Base-by-base conservation (phyloP, 2,329 filamentous ascomycete species). In the Fusarium falciforme region DNA sequence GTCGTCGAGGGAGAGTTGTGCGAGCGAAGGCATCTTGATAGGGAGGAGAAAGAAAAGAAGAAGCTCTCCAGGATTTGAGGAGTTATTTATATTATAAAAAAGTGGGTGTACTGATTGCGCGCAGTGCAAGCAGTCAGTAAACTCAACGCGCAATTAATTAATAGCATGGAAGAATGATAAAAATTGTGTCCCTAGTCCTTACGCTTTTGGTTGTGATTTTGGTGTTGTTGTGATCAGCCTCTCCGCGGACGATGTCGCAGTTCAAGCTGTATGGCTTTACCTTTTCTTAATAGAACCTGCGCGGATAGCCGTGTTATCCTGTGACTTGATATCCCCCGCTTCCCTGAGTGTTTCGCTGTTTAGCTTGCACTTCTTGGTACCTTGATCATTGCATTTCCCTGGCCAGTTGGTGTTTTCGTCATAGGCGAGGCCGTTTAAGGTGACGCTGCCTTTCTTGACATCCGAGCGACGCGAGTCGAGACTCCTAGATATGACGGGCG, bases 371-470 rank as follows among this genome's bases (percentile, higher is more conserved):
- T 89, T 88, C 2, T 86, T 82, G 3, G 97, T 84, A 58, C 99
- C 92, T 10, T 94, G 90, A 36, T 86, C 79, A 78, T 98, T 95
- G 79, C 98, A 98, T 0, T 25, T 25, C 2, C 8, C 7, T 9
- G 3, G 7, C 5, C 7, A 44, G 20, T 16, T 44, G 4, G 20
- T 12, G 4, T 5, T 44, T 44, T 16, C 4, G 4, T 3, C 20
- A 44, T 44, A 25, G 40, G 20, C 40, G 7, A 44, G 6, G 20
- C 20, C 12, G 6, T 22, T 14, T 22, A n/a, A 44, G 20, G 40
- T 22, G 20, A 44, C 20, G 40, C 40, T 25, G 40, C 20, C 40
- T 44, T 25, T 16, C 40, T 7, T 42, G 12, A 44, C 20, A 44
- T 22, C 4, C 3, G 20, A 44, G 40, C 12, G 12, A 44, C 40